Base-by-base conservation (phyloP, 1,139 yeast genomes). In the Taiozyma sp. region DNA sequence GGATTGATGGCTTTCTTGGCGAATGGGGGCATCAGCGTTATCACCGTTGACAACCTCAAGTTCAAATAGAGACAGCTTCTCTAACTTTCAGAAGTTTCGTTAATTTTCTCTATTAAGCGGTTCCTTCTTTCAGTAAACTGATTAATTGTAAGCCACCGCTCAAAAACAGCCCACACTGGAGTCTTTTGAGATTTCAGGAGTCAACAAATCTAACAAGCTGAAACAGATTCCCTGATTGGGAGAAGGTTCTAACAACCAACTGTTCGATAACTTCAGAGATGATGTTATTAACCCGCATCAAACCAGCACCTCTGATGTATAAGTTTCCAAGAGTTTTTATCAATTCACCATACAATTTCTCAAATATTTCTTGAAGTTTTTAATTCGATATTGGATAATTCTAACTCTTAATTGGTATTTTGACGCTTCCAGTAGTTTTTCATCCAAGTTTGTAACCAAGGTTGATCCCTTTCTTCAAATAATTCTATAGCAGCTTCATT, bases 171-270 rank as follows among this genome's bases (percentile, higher is more conserved):
- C 87, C 90, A 84, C 52, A 93, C 91, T 54, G 99, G 98, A 61
- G 87, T 84, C 66, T 84, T 87, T 78, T 93, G 98, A 72, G 62
- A 93, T 81, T 61, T 84, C 83, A 50, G 97, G 96, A 52, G 95
- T 86, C 82, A 93, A 77, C 63, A 93, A 81, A 71, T 99, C 99
- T 65, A 93, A 79, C 65, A 93, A 81, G 78, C 93, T 93, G 84
- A 93, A 93, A 47, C 99, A 98, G 99, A 93, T 93, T 76, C 19
- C 93, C 99, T 75, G 89, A 89, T 75, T 93, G 99, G 55, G 96
- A 87, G 81, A 92, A 93, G 47, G 99, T 93, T 75, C 99, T 88
- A 51, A 93, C 97, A 65, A 99, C 98, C 59, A 87, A 77, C 69
- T 84, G 84, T 75, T 93, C 99, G 68, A 93, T 89, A 63, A 97